Conservation (phyloP, 2,329 filamentous ascomycete genomes). For the Trichoderma koningii region DNA sequence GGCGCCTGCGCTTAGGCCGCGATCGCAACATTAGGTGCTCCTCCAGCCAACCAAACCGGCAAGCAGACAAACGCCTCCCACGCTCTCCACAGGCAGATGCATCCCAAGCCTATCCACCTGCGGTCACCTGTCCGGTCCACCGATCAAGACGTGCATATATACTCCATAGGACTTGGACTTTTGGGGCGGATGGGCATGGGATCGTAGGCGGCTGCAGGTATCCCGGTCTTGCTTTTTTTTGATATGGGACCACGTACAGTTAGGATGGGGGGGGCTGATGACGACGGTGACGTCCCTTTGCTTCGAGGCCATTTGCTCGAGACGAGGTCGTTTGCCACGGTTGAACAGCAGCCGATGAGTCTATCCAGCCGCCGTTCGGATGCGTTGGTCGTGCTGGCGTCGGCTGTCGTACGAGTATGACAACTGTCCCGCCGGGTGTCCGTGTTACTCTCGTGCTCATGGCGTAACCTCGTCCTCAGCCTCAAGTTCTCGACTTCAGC, state of each 20-base stretch:
- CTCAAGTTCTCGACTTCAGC: neutral
- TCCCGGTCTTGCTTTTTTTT: neutral
- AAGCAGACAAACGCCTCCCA: constrained; percentile 14
- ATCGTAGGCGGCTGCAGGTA: constrained; percentile 14
- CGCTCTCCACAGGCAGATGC: constrained; percentile 7
- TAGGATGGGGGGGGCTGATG: constrained; percentile 9
- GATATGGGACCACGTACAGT: neutral
- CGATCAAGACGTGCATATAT: constrained; percentile 17
- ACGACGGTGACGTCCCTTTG: constrained; percentile 14
- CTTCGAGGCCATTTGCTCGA: neutral
- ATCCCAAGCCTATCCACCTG: constrained; percentile 5
- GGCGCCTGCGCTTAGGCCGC: constrained; percentile 16
- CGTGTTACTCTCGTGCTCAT: neutral
- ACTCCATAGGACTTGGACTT: constrained; percentile 15
- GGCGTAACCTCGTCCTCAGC: neutral
- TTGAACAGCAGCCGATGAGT: neutral
- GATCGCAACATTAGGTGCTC: constrained; percentile 13
- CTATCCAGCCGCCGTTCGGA: neutral
- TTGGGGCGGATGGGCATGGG: constrained; percentile 2
- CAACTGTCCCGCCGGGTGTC: neutral
- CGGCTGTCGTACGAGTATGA: neutral
- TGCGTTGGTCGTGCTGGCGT: neutral
- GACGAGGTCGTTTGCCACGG: constrained; percentile 6
- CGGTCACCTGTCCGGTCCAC: constrained; percentile 20
- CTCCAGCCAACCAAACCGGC: constrained; percentile 8